phyloP scores from a whole-genome alignment of 2,329 filamentous ascomycete genomes.

The Phialocephala subalpina region DNA sequence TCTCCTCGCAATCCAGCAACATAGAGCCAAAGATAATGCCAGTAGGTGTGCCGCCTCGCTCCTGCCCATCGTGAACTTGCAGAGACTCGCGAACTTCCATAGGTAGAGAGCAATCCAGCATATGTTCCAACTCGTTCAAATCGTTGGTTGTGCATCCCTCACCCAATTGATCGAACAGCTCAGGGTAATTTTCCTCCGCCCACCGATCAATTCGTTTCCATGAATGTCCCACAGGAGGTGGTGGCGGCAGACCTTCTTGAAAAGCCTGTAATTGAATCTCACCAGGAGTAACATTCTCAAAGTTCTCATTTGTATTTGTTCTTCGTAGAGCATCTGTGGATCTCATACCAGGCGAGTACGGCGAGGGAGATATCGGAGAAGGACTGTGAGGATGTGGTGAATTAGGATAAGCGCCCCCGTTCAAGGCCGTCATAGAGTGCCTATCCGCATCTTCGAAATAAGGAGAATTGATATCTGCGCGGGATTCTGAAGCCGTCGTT shows the following conservation, averaged over 20 bases:
- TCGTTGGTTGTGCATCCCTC: constrained; percentile 94
- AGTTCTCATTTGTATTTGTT: constrained; percentile 68
- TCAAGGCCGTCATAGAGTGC: constrained; percentile 57
- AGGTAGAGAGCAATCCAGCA: constrained; percentile 92
- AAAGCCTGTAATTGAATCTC: constrained; percentile 98
- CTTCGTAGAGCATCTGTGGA: constrained; percentile 75
- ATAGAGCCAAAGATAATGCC: constrained; percentile 94
- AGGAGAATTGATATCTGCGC: constrained; percentile 80
- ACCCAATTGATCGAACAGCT: constrained; percentile 91
- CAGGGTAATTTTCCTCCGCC: constrained; percentile 94
- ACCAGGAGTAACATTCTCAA: constrained; percentile 75
- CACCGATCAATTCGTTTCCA: constrained; percentile 95
- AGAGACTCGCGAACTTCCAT: constrained; percentile 93
- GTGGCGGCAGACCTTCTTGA: constrained; percentile 86
- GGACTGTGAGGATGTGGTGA: constrained; percentile 56
- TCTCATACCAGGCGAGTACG: constrained; percentile 90
- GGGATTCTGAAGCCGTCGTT: constrained; percentile 85
- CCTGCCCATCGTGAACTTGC: constrained; percentile 93
- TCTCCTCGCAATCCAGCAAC: constrained; percentile 97
- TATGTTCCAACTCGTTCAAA: constrained; percentile 94
- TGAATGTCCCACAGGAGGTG: constrained; percentile 86
- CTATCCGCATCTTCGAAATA: constrained; percentile 77
- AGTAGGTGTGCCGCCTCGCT: constrained; percentile 88
- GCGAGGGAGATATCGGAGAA: constrained; percentile 72
- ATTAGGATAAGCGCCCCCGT: constrained; percentile 64